phyloP scores from a whole-genome alignment of 352 stramenopile genomes.

The Pythium dissimile region DNA sequence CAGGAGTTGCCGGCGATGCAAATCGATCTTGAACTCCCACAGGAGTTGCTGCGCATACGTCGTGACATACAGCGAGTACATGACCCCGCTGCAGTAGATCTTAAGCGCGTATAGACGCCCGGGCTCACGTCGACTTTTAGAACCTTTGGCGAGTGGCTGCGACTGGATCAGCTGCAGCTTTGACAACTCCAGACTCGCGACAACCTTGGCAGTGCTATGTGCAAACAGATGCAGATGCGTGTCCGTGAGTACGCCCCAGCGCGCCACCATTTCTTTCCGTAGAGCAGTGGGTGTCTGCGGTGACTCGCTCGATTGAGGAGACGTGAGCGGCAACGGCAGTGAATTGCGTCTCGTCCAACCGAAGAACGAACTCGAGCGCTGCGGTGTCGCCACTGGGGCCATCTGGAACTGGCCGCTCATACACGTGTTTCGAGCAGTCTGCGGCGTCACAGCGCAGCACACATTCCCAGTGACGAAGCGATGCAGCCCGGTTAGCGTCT shows the following conservation, averaged over 20 bases:
- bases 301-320: conserved; percentile 36
- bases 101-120: conserved; percentile 65
- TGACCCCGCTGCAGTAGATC: conserved; percentile 57
- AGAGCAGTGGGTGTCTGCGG: conserved; percentile 42
- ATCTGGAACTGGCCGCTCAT: conserved; percentile 79
- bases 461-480: conserved; percentile 64
- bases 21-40: conserved; percentile 81
- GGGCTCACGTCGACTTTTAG: conserved; percentile 41
- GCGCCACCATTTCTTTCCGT: conserved; percentile 57
- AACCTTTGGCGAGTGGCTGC: conserved; percentile 21
- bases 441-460: conserved; percentile 48
- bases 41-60: conserved; percentile 73
- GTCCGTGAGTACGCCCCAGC: conserved; percentile 79
- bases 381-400: conserved; percentile 38
- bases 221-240: conserved; percentile 78
- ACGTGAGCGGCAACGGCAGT: conserved; percentile 33
- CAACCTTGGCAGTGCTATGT: conserved; percentile 65
- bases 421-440: conserved; percentile 56
- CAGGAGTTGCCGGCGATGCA: conserved; percentile 66
- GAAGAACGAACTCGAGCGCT: conserved; percentile 45
- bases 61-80: conserved; percentile 77
- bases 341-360: conserved; percentile 56
- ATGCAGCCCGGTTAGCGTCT: conserved; percentile 59
- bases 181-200: conserved; percentile 67
- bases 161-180: conserved; percentile 80